These are phyloP conservation scores for Mucor lusitanicus DNA, from an alignment of 371 early-diverging fungal genomes.

Conservation along the genomic window DNA sequence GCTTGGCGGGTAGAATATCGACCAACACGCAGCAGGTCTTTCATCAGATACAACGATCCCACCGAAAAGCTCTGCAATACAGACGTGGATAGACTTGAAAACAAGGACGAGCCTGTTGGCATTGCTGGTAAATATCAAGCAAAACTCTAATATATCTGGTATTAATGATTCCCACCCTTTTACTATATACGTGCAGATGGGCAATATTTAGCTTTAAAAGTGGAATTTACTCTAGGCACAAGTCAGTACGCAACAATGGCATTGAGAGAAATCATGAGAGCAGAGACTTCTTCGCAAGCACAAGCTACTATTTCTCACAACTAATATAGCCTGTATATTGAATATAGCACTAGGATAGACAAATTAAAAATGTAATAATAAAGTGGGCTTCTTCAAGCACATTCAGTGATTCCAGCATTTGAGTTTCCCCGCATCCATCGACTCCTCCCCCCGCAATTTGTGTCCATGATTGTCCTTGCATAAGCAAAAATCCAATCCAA, in stretches of 20 bases:
- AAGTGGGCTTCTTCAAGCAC: neutral
- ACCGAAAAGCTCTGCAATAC: slow-evolving; percentile 62
- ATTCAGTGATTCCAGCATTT: neutral
- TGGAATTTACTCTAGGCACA: slow-evolving; percentile 77
- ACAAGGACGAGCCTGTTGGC: slow-evolving; percentile 47
- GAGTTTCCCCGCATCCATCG: no score
- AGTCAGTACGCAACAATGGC: slow-evolving; percentile 98
- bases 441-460: neutral
- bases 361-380: neutral
- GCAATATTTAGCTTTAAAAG: slow-evolving; percentile 69
- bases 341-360: neutral
- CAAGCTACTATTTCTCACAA: slow-evolving; percentile 33
- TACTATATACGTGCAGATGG: slow-evolving; percentile 48
- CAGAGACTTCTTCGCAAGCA: slow-evolving; percentile 66
- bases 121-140: slow-evolving; percentile 22
- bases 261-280: slow-evolving; percentile 87
- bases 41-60: slow-evolving; percentile 69
- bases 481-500: neutral
- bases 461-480: neutral
- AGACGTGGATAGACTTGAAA: slow-evolving; percentile 68
- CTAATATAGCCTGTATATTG: slow-evolving; percentile 3
- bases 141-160: neutral
- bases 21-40: slow-evolving; percentile 15
- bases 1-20: neutral
- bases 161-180: slow-evolving; percentile 5